Percentiles rank a stretch among this genome's conserved stretches.
Conservation (phyloP, 202 grass and related monocot species). For the Zoysia matrella region DNA sequence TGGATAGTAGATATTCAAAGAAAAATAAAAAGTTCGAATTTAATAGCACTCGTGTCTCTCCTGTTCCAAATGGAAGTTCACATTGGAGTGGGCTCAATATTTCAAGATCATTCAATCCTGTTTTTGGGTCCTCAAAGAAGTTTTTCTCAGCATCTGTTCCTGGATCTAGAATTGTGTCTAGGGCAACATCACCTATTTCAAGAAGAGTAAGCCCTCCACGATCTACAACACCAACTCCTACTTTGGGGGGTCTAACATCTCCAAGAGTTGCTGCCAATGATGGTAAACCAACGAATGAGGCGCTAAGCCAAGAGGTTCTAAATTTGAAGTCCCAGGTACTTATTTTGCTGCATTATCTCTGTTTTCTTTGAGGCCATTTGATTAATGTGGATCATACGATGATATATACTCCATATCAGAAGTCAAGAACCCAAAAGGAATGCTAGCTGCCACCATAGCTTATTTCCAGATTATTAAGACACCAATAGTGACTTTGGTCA, state of each 20-base stretch:
- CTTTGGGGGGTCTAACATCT: too few relatives aligned
- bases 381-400: not conserved
- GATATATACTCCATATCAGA: slow-evolving; percentile 19
- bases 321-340: slow-evolving; percentile 89
- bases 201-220: too few relatives aligned
- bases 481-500: not conserved
- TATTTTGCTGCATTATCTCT: slow-evolving; percentile 4
- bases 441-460: not conserved
- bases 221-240: too few relatives aligned
- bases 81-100: too few relatives aligned
- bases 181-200: too few relatives aligned
- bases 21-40: too few relatives aligned
- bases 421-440: not conserved
- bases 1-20: slow-evolving; percentile 32
- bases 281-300: slow-evolving; percentile 59
- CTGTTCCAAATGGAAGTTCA: too few relatives aligned
- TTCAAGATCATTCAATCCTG: too few relatives aligned
- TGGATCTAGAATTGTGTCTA: too few relatives aligned
- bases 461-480: slow-evolving; percentile 2
- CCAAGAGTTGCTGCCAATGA: slow-evolving; percentile 60
- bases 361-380: not conserved
- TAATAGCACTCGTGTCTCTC: too few relatives aligned
- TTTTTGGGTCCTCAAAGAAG: too few relatives aligned
- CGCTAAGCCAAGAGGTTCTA: slow-evolving; percentile 73
- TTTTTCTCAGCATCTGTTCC: too few relatives aligned